These are phyloP conservation scores for Chlamydomonas sphaeroides DNA, from an alignment of 139 green algal genomes.

Conservation along the genomic window DNA sequence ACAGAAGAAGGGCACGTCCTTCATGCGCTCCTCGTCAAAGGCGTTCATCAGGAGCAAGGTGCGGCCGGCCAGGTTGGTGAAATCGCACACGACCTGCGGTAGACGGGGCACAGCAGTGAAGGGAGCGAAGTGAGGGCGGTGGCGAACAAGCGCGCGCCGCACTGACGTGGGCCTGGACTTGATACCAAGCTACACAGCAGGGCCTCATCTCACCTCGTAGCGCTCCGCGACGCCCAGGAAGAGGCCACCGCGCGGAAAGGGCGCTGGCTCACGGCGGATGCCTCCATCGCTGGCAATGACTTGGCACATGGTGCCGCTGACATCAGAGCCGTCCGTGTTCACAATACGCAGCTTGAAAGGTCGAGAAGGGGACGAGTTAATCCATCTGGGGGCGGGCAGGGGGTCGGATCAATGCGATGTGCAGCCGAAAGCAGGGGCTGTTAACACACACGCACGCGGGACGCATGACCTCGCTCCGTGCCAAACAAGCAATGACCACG, in stretches of 20 bases:
- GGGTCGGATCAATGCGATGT: too few species aligned
- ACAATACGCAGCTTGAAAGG: conserved; percentile 5
- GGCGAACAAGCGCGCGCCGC: too few species aligned
- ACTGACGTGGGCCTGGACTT: too few species aligned
- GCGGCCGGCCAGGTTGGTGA: not conserved
- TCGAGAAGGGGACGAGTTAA: not conserved
- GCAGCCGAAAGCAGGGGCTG: too few species aligned
- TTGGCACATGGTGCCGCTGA: not conserved
- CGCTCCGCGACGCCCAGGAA: conserved; percentile 26
- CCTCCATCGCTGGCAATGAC: conserved; percentile 12
- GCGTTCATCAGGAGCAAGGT: conserved; percentile 5
- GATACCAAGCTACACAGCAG: too few species aligned
- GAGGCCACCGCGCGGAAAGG: not conserved
- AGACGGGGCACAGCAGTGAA: too few species aligned
- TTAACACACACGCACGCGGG: too few species aligned
- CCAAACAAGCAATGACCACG: too few species aligned
- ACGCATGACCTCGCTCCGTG: too few species aligned
- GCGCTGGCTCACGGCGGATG: not conserved
- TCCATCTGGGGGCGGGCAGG: not conserved
- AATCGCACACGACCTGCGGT: conserved; percentile 3
- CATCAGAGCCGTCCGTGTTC: not conserved
- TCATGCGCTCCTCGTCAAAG: not conserved
- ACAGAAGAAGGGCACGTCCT: conserved; percentile 30
- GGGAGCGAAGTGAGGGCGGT: too few species aligned
- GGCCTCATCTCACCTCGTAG: conserved; percentile 27